phyloP scores from a whole-genome alignment of 1,284 basidiomycete genomes.

The Ustilago tritici region DNA sequence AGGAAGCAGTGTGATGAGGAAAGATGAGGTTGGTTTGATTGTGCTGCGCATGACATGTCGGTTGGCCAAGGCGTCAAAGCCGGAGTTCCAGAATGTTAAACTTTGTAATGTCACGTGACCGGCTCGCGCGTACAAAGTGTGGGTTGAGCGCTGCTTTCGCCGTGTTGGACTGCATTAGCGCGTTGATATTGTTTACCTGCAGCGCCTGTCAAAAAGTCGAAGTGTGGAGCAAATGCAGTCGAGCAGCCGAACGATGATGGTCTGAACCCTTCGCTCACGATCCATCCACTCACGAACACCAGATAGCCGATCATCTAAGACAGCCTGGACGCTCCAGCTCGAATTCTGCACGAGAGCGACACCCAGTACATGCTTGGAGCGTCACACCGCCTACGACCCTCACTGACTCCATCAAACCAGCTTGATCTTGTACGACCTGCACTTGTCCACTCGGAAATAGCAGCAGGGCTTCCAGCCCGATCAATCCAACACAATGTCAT shows the following conservation, averaged over 20 bases:
- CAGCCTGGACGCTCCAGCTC: no score
- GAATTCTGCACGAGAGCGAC: no score
- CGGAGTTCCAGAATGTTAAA: constrained; percentile 20
- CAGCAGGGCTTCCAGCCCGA: constrained; percentile 30
- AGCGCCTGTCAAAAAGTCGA: constrained; percentile 5
- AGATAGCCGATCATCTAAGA: no score
- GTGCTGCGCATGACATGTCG: constrained; percentile 21
- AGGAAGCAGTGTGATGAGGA: not conserved
- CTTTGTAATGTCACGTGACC: constrained; percentile 23
- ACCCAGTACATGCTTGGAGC: no score
- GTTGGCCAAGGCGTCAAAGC: constrained; percentile 18
- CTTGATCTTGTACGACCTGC: no score
- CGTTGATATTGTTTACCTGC: constrained; percentile 26
- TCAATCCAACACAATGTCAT: constrained; percentile 27
- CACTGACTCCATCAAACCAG: no score
- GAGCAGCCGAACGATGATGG: not conserved
- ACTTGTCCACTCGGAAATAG: not conserved
- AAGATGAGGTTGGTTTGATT: not conserved
- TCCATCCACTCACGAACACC: not conserved
- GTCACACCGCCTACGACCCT: no score
- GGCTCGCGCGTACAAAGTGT: constrained; percentile 18
- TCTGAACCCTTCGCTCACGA: not conserved
- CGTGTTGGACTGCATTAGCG: constrained; percentile 4
- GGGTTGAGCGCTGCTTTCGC: constrained; percentile 2
- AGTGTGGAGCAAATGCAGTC: not conserved